A percentile compares a stretch with the other conserved stretches of the same genome.
These are phyloP conservation scores for Raddia distichophylla DNA, from an alignment of 176 grass and related monocot genomes.

Conservation along the genomic window DNA sequence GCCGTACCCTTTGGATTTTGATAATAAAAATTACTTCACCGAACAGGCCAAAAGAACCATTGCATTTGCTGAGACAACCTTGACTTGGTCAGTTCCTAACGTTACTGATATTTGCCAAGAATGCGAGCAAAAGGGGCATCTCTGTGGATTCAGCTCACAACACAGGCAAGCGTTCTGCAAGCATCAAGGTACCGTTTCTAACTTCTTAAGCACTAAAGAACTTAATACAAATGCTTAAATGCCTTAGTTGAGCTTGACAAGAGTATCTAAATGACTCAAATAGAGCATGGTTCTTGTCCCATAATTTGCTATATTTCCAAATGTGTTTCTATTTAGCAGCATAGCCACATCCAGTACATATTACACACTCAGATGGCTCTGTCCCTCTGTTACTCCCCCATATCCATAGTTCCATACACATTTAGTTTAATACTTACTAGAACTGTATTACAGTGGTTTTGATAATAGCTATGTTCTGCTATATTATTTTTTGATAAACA, in stretches of 20 bases:
- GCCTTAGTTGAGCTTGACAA: neutral
- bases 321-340: neutral
- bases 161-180: slow-evolving; percentile 39
- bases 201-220: neutral
- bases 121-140: slow-evolving; percentile 15
- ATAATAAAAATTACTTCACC: fast-evolving
- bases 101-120: neutral
- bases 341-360: neutral
- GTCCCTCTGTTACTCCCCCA: neutral
- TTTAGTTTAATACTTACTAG: neutral
- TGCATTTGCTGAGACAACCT: slow-evolving; percentile 18
- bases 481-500: neutral
- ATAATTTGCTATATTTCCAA: neutral
- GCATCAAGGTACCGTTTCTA: slow-evolving; percentile 31
- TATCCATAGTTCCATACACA: neutral
- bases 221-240: neutral
- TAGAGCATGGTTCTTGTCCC: neutral
- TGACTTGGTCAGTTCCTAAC: slow-evolving; percentile 27
- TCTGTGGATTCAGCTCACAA: slow-evolving; percentile 35
- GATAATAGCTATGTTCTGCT: neutral
- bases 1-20: neutral
- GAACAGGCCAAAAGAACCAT: neutral
- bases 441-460: neutral
- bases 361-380: neutral
- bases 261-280: neutral